Conservation (phyloP, 768 basidiomycete species). For the Termitomyces sp. region DNA sequence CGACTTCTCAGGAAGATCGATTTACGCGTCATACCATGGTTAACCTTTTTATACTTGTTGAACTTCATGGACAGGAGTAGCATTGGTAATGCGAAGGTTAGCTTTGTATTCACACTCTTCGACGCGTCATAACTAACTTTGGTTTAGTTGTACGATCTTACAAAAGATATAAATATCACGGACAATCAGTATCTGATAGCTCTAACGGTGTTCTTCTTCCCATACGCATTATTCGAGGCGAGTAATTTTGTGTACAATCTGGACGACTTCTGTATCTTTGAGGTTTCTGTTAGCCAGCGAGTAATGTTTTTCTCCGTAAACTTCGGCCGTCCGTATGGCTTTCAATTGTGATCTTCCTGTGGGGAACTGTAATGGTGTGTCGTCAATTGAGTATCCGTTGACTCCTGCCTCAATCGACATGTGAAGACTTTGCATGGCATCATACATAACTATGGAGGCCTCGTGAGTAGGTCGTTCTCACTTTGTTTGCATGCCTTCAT, state of each 20-base stretch:
- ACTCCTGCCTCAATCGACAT: background rate
- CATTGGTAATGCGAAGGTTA: constrained; percentile 73
- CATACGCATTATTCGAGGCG: constrained; percentile 70
- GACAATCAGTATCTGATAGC: constrained; percentile 67
- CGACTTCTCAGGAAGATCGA: constrained; percentile 61
- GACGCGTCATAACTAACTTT: constrained; percentile 2
- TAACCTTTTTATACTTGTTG: constrained; percentile 69
- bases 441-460: constrained; percentile 54
- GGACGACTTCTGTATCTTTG: background rate
- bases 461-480: constrained; percentile 44
- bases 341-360: constrained; percentile 43
- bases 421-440: constrained; percentile 61
- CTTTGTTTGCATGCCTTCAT: background rate
- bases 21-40: constrained; percentile 69
- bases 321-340: constrained; percentile 69
- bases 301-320: constrained; percentile 56
- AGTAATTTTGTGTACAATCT: constrained; percentile 10
- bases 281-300: constrained; percentile 42
- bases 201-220: constrained; percentile 74
- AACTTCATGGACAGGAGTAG: constrained; percentile 67
- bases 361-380: constrained; percentile 47
- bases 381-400: background rate
- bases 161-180: constrained; percentile 51
- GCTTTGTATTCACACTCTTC: constrained; percentile 8
- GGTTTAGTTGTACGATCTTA: constrained; percentile 58